Evolutionary conservation across 2,329 filamentous ascomycete species (phyloP), one percentile per base, ranked within the genome.

Genomic region (Alternaria dauci): DNA sequence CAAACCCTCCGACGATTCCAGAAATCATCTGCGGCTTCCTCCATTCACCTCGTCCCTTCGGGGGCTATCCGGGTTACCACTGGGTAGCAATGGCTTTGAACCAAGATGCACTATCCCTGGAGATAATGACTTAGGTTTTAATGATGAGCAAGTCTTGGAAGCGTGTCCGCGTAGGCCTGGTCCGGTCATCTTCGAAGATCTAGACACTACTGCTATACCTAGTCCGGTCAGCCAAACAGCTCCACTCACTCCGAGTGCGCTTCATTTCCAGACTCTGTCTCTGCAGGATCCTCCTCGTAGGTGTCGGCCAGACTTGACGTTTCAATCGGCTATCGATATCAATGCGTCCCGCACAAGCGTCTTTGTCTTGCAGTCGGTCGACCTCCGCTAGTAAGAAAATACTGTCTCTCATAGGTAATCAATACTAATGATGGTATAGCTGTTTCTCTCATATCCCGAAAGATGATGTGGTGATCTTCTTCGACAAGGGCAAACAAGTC

Each of bases 391-490:
- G 67, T 70, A 60, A 53, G 61, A 26, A 55, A 12, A 4, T 4
- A 14, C 12, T 5, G 7, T 23, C 14, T 16, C 12, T 26, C 8
- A 9, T 14, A 2, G 9, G 39, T 11, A 44, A 9, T 4, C n/a
- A 11, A 18, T 5, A 14, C 57, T 67, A 7, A 68, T 41, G 44
- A 18, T 1, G 7, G 8, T 14, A 9, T 47, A 71, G 68, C 9
- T 25, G 7, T 11, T 66, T 66, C 20, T 36, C 62, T 14, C 25
- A 46, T 7, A 55, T 70, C 26, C 42, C 43, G 12, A 58, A 48
- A 8, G 58, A 63, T 20, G 69, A 71, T 6, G 38, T 71, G 4
- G 51, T 67, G 42, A 32, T 73, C 6, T 18, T 58, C 23, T 73
- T 68, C 58, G 58, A 66, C 43, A 63, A 57, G 52, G 64, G 67